Evolutionary conservation across 495 filamentous ascomycete species (phyloP).

Genomic region (Penicillium antarcticum): DNA sequence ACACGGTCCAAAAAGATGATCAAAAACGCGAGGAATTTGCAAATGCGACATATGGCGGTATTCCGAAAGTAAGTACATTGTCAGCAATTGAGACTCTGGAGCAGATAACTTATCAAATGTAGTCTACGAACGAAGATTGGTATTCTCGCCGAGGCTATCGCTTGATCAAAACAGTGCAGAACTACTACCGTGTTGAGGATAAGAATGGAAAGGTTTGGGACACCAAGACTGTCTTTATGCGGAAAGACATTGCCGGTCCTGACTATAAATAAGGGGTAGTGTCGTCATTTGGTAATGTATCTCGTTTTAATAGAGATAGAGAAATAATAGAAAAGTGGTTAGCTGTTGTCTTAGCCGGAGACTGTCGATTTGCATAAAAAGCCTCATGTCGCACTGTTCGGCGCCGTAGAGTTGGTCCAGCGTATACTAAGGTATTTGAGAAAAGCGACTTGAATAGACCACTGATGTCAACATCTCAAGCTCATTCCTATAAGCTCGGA

Average conservation of each 20-base stretch:
- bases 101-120: neutral
- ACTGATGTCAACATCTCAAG: no score
- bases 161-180: conserved; percentile 10
- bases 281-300: neutral
- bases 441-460: no score
- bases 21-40: conserved; percentile 20
- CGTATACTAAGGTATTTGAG: no score
- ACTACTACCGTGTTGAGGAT: conserved; percentile 12
- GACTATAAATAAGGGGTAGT: no score
- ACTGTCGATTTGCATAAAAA: no score
- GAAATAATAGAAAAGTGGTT: neutral
- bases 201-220: conserved; percentile 17
- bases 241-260: conserved; percentile 12
- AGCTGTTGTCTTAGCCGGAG: no score
- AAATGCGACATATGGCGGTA: conserved; percentile 2
- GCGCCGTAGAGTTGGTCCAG: no score
- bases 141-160: conserved; percentile 18
- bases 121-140: conserved; percentile 18
- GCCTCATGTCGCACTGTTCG: no score
- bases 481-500: neutral
- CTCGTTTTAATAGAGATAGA: neutral
- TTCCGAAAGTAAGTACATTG: conserved; percentile 17
- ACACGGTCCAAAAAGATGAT: conserved; percentile 17
- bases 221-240: conserved; percentile 22
- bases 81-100: no score